Conservation (phyloP, 495 filamentous ascomycete genomes). For the Hypoxylon cercidicola region DNA sequence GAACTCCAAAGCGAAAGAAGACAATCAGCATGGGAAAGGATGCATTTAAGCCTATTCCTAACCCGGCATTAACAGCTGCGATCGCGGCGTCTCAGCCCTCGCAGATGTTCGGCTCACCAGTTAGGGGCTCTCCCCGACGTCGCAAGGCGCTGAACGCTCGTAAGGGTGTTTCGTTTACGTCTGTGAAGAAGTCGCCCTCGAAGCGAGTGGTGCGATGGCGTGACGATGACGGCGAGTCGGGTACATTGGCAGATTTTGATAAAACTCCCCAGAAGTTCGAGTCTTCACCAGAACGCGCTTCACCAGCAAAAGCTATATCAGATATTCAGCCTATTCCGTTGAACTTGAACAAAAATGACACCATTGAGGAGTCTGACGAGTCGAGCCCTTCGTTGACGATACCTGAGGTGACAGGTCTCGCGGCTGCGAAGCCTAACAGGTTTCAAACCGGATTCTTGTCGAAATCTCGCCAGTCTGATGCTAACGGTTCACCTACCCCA, state of each 20-base stretch:
- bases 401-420: conserved; percentile 52
- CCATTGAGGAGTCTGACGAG: conserved; percentile 54
- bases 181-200: conserved; percentile 70
- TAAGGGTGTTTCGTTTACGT: conserved; percentile 85
- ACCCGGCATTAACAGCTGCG: conserved; percentile 48
- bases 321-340: conserved; percentile 50
- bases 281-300: conserved; percentile 60
- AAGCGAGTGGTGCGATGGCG: conserved; percentile 91
- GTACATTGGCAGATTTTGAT: conserved; percentile 85
- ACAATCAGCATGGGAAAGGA: conserved; percentile 49
- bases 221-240: conserved; percentile 85
- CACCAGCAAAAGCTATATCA: conserved; percentile 47
- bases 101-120: conserved; percentile 57
- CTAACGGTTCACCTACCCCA: conserved; percentile 70
- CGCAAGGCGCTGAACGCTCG: conserved; percentile 71
- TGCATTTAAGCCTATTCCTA: conserved; percentile 46
- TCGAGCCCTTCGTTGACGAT: conserved; percentile 69
- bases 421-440: conserved; percentile 71
- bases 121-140: conserved; percentile 82
- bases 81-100: conserved; percentile 51
- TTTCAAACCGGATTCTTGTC: conserved; percentile 93
- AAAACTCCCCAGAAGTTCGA: conserved; percentile 79
- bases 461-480: conserved; percentile 60
- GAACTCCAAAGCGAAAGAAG: conserved; percentile 82
- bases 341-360: conserved; percentile 54